Conservation (phyloP, 257 asterid genomes). For the Jacaranda copaia region DNA sequence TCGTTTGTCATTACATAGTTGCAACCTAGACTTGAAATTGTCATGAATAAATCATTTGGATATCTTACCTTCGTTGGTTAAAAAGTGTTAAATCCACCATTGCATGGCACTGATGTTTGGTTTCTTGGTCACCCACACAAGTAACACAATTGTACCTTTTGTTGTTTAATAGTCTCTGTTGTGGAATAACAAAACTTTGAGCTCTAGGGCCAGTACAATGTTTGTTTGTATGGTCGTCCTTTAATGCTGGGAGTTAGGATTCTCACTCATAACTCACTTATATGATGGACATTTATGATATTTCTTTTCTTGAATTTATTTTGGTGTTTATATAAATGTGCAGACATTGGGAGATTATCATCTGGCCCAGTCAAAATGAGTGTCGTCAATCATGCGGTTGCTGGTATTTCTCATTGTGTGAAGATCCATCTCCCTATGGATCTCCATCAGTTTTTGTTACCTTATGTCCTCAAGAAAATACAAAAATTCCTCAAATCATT, state of each 20-base stretch:
- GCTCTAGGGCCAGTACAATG: background rate
- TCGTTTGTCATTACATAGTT: background rate
- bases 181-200: no score
- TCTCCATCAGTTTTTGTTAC: constrained; percentile 16
- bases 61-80: background rate
- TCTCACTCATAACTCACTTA: background rate
- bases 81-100: background rate
- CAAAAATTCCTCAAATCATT: background rate
- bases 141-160: no score
- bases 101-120: background rate
- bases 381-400: constrained; percentile 37
- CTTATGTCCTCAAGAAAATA: background rate
- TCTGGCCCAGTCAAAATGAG: constrained; percentile 34
- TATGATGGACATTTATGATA: background rate
- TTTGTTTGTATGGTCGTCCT: background rate
- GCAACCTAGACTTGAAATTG: background rate
- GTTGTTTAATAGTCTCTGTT: no score
- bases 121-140: background rate
- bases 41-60: background rate
- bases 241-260: background rate
- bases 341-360: constrained; percentile 40
- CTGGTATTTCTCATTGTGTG: constrained; percentile 44
- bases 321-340: background rate
- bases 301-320: background rate
- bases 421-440: background rate